Conservation (phyloP, 2,329 filamentous ascomycete genomes). For the Exserohilum turcica region DNA sequence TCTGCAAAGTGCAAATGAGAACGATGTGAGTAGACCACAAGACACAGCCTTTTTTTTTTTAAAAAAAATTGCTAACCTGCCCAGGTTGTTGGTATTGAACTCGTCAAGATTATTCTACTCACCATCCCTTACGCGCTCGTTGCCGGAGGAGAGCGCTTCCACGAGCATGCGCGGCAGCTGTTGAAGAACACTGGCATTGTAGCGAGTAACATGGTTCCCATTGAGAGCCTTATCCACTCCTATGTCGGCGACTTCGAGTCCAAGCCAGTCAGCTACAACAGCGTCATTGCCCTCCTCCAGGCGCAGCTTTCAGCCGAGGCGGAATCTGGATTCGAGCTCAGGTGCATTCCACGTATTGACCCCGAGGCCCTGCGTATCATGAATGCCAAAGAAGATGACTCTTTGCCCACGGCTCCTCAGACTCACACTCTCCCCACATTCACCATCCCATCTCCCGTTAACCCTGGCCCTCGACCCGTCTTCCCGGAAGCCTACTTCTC, state of each 20-base stretch:
- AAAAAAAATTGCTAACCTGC: slow-evolving; percentile 20
- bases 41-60: slow-evolving; percentile 3
- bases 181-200: slow-evolving; percentile 96
- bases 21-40: slow-evolving; percentile 71
- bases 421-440: slow-evolving; percentile 82
- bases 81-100: slow-evolving; percentile 71
- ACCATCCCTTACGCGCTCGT: slow-evolving; percentile 85
- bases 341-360: slow-evolving; percentile 64
- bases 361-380: slow-evolving; percentile 57
- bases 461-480: slow-evolving; percentile 73
- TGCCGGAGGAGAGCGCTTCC: slow-evolving; percentile 46
- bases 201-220: slow-evolving; percentile 81
- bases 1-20: slow-evolving; percentile 87
- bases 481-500: slow-evolving; percentile 96
- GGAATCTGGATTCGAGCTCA: slow-evolving; percentile 73
- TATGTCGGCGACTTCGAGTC: slow-evolving; percentile 70
- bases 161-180: slow-evolving; percentile 74
- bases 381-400: slow-evolving; percentile 59
- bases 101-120: slow-evolving; percentile 94
- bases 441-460: slow-evolving; percentile 74
- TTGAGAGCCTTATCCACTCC: slow-evolving; percentile 85
- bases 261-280: slow-evolving; percentile 68
- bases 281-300: slow-evolving; percentile 80
- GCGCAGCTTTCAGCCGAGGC: slow-evolving; percentile 82
- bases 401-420: slow-evolving; percentile 53